Base-by-base conservation (phyloP, 169 alveolate genomes). In the Hammondia hammondi region DNA sequence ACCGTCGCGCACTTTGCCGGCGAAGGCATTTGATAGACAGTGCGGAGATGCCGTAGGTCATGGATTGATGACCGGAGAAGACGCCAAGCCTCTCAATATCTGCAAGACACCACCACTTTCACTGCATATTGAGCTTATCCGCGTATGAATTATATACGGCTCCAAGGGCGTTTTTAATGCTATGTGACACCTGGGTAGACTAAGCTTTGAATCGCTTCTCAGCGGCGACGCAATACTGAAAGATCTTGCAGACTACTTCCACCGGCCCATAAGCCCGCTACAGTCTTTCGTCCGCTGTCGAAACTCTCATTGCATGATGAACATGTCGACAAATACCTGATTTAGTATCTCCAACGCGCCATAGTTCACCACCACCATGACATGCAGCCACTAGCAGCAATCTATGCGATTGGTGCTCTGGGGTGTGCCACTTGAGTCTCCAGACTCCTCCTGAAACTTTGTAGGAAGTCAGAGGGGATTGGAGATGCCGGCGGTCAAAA, bases 331-430 rank as follows among this genome's bases (percentile, higher is more conserved):
- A 6, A 21, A 37, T 37, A 37, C 52, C 85, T n/a, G 48, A 21
- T 24, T 14, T 43, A 6, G 85, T 46, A 46, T 37, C 48, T 7
- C 85, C 43, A 37, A 73, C 32, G 43, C 85, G 85, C 96, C 96
- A 94, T 3, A 94, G 85, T 61, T 94, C 96, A 35, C 90, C 32
- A 37, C 96, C 96, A 7, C 96, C 96, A 87, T 94, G 94, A 89
- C 94, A 87, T 48, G 94, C 52, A 52, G 96, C 96, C 35, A 90
- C 94, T 5, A 94, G 88, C 43, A 94, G 91, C 77, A 56, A 45
- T 12, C 52, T 61, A 27, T 35, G 12, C 37, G 19, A 27, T 70
- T n/a, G 52, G 27, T 9, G 0, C 70, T n/a, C 57, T 21, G n/a
- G 85, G 45, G 70, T 17, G 19, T 46, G 43, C 85, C 57, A 88